Evolutionary conservation across 768 basidiomycete species (phyloP).

Genomic region (Macrocybe gigantea): DNA sequence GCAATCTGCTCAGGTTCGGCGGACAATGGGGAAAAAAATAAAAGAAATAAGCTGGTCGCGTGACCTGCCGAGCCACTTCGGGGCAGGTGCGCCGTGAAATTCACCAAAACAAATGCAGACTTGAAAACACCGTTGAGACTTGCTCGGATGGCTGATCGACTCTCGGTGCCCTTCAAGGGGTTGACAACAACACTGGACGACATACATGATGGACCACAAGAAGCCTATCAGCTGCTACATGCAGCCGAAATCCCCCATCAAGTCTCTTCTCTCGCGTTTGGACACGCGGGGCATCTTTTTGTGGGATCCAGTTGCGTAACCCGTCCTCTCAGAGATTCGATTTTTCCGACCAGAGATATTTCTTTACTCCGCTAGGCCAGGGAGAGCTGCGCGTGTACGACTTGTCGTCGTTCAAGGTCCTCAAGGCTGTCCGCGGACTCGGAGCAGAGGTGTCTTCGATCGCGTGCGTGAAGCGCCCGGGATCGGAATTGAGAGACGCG

Average conservation of each 20-base stretch:
- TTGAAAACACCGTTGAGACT: too few relatives aligned
- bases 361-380: constrained; percentile 40
- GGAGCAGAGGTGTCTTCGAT: constrained; percentile 61
- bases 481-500: constrained; percentile 37
- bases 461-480: constrained; percentile 34
- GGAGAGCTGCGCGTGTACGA: constrained; percentile 66
- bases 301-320: constrained; percentile 51
- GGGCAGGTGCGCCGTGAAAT: not conserved
- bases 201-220: constrained; percentile 6
- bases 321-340: constrained; percentile 7
- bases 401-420: constrained; percentile 50
- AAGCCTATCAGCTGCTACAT: constrained; percentile 15
- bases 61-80: not conserved
- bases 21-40: too few relatives aligned
- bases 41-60: too few relatives aligned
- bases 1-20: too few relatives aligned
- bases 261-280: constrained; percentile 49
- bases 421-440: constrained; percentile 56
- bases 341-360: not conserved
- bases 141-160: too few relatives aligned
- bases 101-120: not conserved
- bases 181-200: constrained; percentile 3
- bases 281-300: constrained; percentile 42
- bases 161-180: too few relatives aligned
- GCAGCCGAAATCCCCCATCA: constrained; percentile 39